A percentile compares a stretch with the other conserved stretches of the same genome.
phyloP scores from a whole-genome alignment of 352 stramenopile genomes.

The Phytopythium ostracodes region DNA sequence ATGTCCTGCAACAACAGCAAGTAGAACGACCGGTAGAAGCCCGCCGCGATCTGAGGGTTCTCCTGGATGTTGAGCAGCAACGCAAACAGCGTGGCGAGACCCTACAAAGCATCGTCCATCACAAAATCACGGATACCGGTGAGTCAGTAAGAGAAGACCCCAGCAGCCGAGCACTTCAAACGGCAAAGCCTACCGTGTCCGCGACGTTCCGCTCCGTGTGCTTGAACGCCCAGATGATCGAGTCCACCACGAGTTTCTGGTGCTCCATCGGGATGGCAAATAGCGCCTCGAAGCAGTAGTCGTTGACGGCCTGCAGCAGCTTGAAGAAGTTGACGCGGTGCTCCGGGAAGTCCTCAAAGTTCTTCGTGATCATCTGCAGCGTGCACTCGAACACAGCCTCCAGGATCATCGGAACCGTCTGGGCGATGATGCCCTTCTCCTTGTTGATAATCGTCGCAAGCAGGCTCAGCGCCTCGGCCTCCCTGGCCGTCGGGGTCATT shows the following conservation, averaged over 20 bases:
- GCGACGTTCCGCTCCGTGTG: constrained; percentile 99
- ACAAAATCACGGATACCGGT: not conserved
- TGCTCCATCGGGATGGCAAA: constrained; percentile 96
- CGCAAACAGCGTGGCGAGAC: constrained; percentile 95
- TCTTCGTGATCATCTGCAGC: constrained; percentile 99
- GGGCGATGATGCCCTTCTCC: constrained; percentile 88
- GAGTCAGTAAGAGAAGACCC: not conserved
- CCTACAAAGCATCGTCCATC: constrained; percentile 29
- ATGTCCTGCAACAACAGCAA: constrained; percentile 93
- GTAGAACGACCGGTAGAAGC: constrained; percentile 99
- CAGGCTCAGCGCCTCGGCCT: constrained; percentile 93
- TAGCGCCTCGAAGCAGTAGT: constrained; percentile 96
- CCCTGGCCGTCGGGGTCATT: constrained; percentile 65
- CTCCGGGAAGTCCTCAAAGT: constrained; percentile 99
- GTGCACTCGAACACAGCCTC: constrained; percentile 98
- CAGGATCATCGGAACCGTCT: constrained; percentile 93
- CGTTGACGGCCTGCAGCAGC: constrained; percentile 93
- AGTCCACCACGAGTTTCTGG: constrained; percentile 99
- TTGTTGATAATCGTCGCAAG: constrained; percentile 97
- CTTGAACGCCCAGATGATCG: constrained; percentile 99
- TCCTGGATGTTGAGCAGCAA: constrained; percentile 96
- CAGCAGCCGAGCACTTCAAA: not conserved
- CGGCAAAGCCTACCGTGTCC: constrained; percentile 78
- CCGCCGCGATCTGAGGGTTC: constrained; percentile 92
- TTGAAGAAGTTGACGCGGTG: constrained; percentile 99